Evolutionary conservation across 192 early-diverging fungal species (phyloP).

Genomic region (Obelidium mucronatum): DNA sequence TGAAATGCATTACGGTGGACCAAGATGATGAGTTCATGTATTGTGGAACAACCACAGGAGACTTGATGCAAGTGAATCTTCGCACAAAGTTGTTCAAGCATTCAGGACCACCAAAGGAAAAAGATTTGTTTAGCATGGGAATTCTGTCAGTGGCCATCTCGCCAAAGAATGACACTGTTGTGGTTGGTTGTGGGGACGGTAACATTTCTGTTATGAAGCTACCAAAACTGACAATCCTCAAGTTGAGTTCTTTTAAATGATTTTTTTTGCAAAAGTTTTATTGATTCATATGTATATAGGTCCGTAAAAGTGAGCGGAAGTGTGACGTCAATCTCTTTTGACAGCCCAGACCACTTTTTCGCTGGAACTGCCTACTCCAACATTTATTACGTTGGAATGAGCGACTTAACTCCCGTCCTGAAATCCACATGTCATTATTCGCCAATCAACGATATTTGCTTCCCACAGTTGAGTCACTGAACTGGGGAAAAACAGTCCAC

Average conservation of each 20-base stretch:
- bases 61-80: constrained; percentile 59
- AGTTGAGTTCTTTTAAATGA: constrained; percentile 42
- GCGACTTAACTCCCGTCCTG: constrained; percentile 47
- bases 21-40: constrained; percentile 64
- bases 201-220: constrained; percentile 58
- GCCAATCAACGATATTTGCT: constrained; percentile 61
- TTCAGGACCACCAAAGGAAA: constrained; percentile 65
- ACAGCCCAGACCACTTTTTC: constrained; percentile 43
- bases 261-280: background rate
- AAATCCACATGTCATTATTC: constrained; percentile 61
- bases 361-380: constrained; percentile 63
- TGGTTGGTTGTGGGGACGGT: constrained; percentile 65
- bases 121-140: constrained; percentile 65
- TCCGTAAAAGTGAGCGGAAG: constrained; percentile 62
- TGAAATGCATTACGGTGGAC: constrained; percentile 62
- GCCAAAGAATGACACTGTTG: constrained; percentile 41
- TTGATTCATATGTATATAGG: constrained; percentile 30
- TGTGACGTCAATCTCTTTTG: constrained; percentile 63
- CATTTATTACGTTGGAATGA: constrained; percentile 55
- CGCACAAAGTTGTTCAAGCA: constrained; percentile 61
- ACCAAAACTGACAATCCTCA: constrained; percentile 60
- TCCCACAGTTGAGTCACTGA: constrained; percentile 49
- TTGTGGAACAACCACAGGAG: constrained; percentile 68
- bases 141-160: constrained; percentile 56
- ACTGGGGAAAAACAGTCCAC: background rate